A percentile compares a stretch with the other conserved stretches of the same genome.
phyloP scores from a whole-genome alignment of 176 grass and related monocot species.

The Chrysopogon serrulatus region DNA sequence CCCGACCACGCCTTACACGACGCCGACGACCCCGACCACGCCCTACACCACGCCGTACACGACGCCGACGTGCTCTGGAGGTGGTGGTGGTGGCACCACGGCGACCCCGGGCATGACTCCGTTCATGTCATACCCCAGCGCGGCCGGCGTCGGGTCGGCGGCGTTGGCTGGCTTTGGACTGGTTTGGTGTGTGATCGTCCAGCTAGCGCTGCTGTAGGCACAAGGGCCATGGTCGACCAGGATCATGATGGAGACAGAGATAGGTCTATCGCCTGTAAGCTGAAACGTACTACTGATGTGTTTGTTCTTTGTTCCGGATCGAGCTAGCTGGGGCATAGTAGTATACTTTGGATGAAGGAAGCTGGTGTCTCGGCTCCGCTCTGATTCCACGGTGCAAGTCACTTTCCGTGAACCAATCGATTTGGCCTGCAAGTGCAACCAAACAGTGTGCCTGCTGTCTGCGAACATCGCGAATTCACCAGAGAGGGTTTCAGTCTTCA shows the following conservation, averaged over 20 bases:
- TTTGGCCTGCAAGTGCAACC: not conserved
- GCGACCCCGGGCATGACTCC: conserved; percentile 22
- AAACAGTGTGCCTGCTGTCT: not conserved
- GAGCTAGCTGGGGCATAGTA: not conserved
- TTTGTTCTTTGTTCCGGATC: conserved; percentile 15
- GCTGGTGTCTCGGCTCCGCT: not conserved
- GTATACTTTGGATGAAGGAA: not conserved
- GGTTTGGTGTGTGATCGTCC: conserved; percentile 17
- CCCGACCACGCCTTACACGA: conserved; percentile 21
- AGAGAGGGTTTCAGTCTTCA: too few relatives aligned
- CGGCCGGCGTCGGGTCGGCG: not conserved
- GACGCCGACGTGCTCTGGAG: conserved; percentile 28
- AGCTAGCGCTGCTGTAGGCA: conserved; percentile 34
- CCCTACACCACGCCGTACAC: not conserved
- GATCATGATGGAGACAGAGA: conserved; percentile 48
- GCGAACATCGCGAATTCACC: too few relatives aligned
- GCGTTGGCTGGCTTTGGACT: conserved; percentile 14
- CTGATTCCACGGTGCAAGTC: not conserved
- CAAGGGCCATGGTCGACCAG: not conserved
- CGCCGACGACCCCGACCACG: conserved; percentile 24
- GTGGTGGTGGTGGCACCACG: conserved; percentile 8
- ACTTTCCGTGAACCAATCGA: not conserved
- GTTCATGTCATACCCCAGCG: conserved; percentile 11
- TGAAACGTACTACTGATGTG: not conserved
- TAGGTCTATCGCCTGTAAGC: not conserved